Conservation (phyloP, 2,329 filamentous ascomycete species). For the Talaromyces sp. region DNA sequence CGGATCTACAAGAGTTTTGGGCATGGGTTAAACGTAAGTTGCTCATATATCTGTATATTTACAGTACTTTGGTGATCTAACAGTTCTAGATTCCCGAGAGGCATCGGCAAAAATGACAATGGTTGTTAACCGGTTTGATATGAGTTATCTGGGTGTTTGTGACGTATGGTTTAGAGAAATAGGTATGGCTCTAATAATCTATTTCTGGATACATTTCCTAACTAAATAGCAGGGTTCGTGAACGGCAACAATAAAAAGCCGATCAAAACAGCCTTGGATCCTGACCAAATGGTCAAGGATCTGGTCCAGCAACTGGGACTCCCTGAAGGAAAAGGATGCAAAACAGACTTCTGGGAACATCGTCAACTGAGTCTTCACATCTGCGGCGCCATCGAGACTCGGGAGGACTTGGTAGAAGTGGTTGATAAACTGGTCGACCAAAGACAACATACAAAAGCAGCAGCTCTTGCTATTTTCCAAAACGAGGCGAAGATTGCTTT, state of each 20-base stretch:
- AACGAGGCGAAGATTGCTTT: constrained; percentile 55
- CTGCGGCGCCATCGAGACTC: constrained; percentile 54
- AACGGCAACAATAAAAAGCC: constrained; percentile 24
- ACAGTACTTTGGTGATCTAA: constrained; percentile 10
- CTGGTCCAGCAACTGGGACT: constrained; percentile 49
- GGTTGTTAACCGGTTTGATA: constrained; percentile 52
- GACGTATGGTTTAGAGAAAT: constrained; percentile 56
- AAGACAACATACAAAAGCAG: constrained; percentile 57
- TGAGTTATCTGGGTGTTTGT: constrained; percentile 57
- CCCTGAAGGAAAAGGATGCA: constrained; percentile 46
- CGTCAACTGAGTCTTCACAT: constrained; percentile 56
- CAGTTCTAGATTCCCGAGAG: constrained; percentile 29
- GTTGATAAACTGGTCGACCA: constrained; percentile 49
- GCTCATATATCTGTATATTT: not conserved
- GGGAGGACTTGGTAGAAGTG: constrained; percentile 44
- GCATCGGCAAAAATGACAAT: constrained; percentile 47
- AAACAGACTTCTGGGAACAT: constrained; percentile 51
- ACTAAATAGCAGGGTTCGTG: constrained; percentile 1
- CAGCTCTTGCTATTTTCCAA: constrained; percentile 58
- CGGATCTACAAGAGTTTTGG: constrained; percentile 56
- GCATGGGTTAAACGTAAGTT: constrained; percentile 49
- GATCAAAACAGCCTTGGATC: constrained; percentile 18
- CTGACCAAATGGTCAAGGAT: constrained; percentile 42
- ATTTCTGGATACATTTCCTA: not conserved
- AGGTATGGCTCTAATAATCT: constrained; percentile 28